Evolutionary conservation across 2,329 filamentous ascomycete genomes (phyloP), one percentile per base, ranked within the genome.

Genomic region (Penicillium nordicum): DNA sequence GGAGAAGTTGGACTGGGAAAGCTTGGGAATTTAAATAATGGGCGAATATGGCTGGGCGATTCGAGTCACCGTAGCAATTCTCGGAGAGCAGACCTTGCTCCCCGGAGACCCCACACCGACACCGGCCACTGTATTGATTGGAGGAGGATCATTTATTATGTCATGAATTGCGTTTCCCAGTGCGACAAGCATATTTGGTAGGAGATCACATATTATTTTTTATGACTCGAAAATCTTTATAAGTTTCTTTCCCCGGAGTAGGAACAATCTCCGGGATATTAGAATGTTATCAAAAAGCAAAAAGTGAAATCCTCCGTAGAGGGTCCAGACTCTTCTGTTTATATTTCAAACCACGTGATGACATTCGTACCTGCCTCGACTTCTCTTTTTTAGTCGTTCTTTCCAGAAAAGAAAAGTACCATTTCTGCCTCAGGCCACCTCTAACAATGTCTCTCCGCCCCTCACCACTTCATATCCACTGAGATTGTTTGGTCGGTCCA

Each of bases 81-180:
- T 53, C 63, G 65, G 65, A 66, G 62, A 58, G 27, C 6, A 47
- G 55, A 48, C 29, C 2, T 34, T 51, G 27, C 63, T 65, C 63
- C 62, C 63, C 63, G 61, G 57, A 27, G 49, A 43, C 38, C 38
- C 49, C 49, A 51, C 49, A 51, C 63, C 61, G 61, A 62, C 57
- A 59, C 55, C 62, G 62, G 59, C 38, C 46, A 32, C 37, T 50
- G 30, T 36, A 30, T 29, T 63, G 59, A 60, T 63, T 64, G 61
- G 57, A 27, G 27, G 41, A 11, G 1, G 11, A 3, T 6, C 6
- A n/a, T 6, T 12, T 25, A 48, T 48, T 53, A 53, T 53, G 50
- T 53, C 50, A 53, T 48, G 42, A 44, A 51, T 27, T 51, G 38
- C 49, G 38, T 48, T 41, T 48, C 50, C 43, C 42, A 38, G 34